These are phyloP conservation scores for Neoscytalidium dimidiatum DNA, from an alignment of 2,329 filamentous ascomycete species.

Conservation along the genomic window DNA sequence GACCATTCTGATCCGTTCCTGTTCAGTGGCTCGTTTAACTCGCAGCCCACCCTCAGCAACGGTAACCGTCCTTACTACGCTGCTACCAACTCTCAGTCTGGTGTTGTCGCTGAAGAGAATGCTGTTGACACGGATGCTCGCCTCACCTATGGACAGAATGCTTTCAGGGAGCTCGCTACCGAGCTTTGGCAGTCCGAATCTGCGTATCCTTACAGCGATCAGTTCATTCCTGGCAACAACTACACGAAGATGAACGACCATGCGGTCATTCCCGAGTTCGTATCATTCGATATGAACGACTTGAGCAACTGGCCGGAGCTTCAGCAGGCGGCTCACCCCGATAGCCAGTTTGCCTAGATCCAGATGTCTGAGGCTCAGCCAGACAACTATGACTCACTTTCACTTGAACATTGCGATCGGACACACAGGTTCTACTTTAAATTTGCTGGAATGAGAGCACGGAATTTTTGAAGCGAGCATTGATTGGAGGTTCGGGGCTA, in stretches of 20 bases:
- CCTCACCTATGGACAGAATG: background rate
- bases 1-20: background rate
- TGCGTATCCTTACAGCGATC: background rate
- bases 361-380: too few species aligned
- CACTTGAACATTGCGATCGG: too few species aligned
- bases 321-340: background rate
- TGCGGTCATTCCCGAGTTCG: background rate
- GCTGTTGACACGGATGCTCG: background rate
- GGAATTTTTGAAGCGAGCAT: too few species aligned
- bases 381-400: too few species aligned
- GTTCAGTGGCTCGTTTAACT: background rate
- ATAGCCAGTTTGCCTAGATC: too few species aligned
- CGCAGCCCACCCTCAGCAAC: background rate
- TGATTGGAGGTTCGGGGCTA: too few species aligned
- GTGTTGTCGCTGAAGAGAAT: background rate
- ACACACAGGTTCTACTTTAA: too few species aligned
- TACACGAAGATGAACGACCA: background rate
- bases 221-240: background rate
- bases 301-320: background rate
- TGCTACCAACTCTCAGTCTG: background rate
- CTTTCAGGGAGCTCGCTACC: background rate
- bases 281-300: background rate
- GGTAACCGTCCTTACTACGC: background rate
- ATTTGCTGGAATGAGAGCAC: too few species aligned
- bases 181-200: background rate